Base-by-base conservation (phyloP, 257 asterid genomes). In the Asclepias syriaca region DNA sequence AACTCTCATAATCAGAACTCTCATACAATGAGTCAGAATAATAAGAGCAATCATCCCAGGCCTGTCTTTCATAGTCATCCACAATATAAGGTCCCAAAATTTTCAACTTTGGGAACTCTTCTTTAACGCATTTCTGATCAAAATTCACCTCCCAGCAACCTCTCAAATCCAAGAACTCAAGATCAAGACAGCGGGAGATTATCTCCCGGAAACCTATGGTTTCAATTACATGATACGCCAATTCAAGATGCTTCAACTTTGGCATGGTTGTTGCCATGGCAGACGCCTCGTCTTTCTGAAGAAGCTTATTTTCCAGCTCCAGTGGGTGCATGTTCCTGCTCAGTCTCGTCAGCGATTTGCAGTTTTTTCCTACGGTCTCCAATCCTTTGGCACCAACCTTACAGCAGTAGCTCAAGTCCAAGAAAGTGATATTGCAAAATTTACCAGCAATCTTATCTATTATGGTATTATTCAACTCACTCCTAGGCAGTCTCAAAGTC, bases 131-230 rank as follows among this genome's bases (percentile, higher is more conserved):
- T 68, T 77, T 70, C 19, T 83, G 85, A 43, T 85, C 89, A 22
- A 83, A 75, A 22, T 75, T 73, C 80, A 85, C 90, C 19, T 79
- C 74, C 87, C 87, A 85, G 58, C 90, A 85, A 8, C 90, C 90
- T 60, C 90, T 65, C 13, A 83, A 43, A 43, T 83, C 87, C 60
- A 83, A 60, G 15, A 68, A 74, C 45, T 80, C 79, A 15, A 83
- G 84, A 57, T 73, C 66, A 8, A 19, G 51, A 66, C 87, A 83
- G 50, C 70, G 72, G 12, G 65, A 43, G 22, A 83, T 63, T 27
- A 83, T 70, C 77, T 83, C 84, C 15, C 71, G 66, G 19, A 78
- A 60, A 21, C 77, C 70, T 21, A 57, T 6, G 27, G 82, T 80
- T 51, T 71, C 78, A 7, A 83, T 73, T 5, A 77, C 77, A 63